A percentile compares a stretch with the other conserved stretches of the same genome.
phyloP scores from a whole-genome alignment of 768 basidiomycete genomes.

The Galerina sulciceps region DNA sequence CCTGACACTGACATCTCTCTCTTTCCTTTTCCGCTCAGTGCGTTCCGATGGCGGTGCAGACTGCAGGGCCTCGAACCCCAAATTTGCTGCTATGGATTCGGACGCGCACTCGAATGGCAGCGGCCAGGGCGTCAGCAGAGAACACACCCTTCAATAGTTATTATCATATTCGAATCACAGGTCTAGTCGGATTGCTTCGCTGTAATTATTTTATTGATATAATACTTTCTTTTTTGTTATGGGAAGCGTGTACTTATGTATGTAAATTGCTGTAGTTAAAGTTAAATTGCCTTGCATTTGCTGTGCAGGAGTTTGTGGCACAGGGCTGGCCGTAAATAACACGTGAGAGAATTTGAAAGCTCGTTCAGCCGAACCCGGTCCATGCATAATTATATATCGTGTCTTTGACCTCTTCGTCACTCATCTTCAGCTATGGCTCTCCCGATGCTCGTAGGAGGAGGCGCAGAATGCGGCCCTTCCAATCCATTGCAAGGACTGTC shows the following conservation, averaged over 20 bases:
- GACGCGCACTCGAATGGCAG: constrained; percentile 18
- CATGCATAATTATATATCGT: constrained; percentile 10
- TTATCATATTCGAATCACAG: constrained; percentile 10
- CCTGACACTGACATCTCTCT: constrained; percentile 22
- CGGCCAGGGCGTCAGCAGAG: constrained; percentile 16
- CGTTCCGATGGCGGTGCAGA: constrained; percentile 86
- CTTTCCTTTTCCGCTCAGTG: constrained; percentile 46
- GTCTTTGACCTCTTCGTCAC: not conserved
- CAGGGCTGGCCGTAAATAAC: constrained; percentile 16
- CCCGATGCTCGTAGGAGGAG: constrained; percentile 74
- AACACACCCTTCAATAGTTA: constrained; percentile 16
- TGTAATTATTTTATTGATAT: constrained; percentile 30
- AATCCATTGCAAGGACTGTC: constrained; percentile 83
- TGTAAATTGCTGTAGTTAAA: not conserved
- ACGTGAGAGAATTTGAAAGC: constrained; percentile 22
- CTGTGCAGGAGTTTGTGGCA: constrained; percentile 5
- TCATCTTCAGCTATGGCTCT: constrained; percentile 61
- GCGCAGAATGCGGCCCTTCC: constrained; percentile 83
- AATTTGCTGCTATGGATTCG: constrained; percentile 30
- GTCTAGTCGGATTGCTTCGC: constrained; percentile 10
- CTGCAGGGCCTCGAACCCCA: constrained; percentile 57
- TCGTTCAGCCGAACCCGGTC: constrained; percentile 3
- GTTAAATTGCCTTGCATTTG: constrained; percentile 9
- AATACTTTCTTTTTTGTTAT: constrained; percentile 11
- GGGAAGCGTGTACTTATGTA: not conserved